Base-by-base conservation (phyloP, 208 protist genomes). In the Trypanosoma caninum region DNA sequence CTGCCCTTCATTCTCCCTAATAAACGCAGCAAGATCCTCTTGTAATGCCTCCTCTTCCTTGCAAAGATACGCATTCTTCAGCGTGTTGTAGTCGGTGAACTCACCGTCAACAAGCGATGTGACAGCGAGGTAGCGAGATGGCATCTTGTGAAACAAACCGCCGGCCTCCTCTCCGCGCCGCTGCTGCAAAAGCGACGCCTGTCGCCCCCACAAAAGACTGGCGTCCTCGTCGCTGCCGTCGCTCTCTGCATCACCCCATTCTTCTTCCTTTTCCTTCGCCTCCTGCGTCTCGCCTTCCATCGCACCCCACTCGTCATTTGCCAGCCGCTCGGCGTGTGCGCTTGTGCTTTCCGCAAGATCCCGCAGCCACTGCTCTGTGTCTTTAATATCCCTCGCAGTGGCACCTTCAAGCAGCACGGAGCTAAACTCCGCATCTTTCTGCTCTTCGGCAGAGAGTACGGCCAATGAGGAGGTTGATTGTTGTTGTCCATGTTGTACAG, bases 81-180 rank as follows among this genome's bases (percentile, higher is more conserved):
- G 64, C 16, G 86, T 78, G 3, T 78, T 82, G 76, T 96, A 96
- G 65, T 96, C 89, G 0, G 82, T 87, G 41, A 96, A 96, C 68
- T 96, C 86, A 13, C 84, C 84, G 53, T 93, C 84, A 14, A 93
- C 86, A 38, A 93, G 75, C 6, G 89, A 93, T 22, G 84, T 83
- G 50, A 96, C 79, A 25, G 84, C 82, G 28, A 89, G 82, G 70
- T 92, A 92, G 22, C 87, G 80, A 40, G 82, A 84, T 6, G 87
- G 84, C 5, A 80, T 72, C 45, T 83, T 76, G 51, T 76, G 55
- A 52, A 73, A 74, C 23, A 80, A 33, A 40, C 60, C 46, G 18
- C 20, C 53, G 14, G 65, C 16, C 11, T 56, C 54, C 37, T 22
- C 59, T 48, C 58, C 67, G 2, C 67, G 30, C 33, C 23, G 34